Percentiles rank a stretch among this genome's conserved stretches.
Conservation (phyloP, 1,284 basidiomycete species). For the Erythrobasidium hasegawianum region DNA sequence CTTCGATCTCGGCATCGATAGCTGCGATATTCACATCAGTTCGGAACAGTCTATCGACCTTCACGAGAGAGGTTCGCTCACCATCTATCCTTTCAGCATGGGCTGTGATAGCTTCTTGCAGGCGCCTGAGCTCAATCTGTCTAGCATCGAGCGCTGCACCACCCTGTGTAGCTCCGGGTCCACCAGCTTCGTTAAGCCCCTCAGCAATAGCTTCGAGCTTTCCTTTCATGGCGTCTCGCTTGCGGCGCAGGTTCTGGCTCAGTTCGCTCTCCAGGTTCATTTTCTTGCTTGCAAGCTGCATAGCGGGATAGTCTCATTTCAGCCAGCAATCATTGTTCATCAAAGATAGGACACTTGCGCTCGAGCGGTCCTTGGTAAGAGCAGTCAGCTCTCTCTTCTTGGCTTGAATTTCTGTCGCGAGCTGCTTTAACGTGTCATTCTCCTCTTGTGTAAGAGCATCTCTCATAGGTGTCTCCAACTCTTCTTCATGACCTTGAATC, state of each 20-base stretch:
- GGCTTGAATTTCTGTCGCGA: constrained; percentile 73
- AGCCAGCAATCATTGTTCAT: too few relatives aligned
- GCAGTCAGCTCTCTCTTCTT: constrained; percentile 68
- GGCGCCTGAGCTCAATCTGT: constrained; percentile 62
- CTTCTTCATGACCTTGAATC: constrained; percentile 63
- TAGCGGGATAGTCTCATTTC: too few relatives aligned
- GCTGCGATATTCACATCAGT: constrained; percentile 43
- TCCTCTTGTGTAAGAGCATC: constrained; percentile 71
- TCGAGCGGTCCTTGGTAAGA: constrained; percentile 64
- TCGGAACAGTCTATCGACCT: too few relatives aligned
- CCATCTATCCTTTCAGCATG: constrained; percentile 64
- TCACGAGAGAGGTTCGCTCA: too few relatives aligned
- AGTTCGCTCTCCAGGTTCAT: constrained; percentile 87
- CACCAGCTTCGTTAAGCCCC: constrained; percentile 56
- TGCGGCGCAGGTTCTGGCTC: constrained; percentile 76
- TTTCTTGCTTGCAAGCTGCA: constrained; percentile 72
- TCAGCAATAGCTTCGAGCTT: constrained; percentile 73
- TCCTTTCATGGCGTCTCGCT: constrained; percentile 68
- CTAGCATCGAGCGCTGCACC: constrained; percentile 62
- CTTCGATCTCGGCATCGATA: constrained; percentile 56
- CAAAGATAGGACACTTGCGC: too few relatives aligned
- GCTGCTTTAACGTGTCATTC: constrained; percentile 61
- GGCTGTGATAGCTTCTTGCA: constrained; percentile 64
- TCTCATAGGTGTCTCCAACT: constrained; percentile 71
- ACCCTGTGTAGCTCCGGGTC: constrained; percentile 57